These are phyloP conservation scores for Sungouiozyma ichnusensis DNA, from an alignment of 805 yeast genomes.

Conservation along the genomic window DNA sequence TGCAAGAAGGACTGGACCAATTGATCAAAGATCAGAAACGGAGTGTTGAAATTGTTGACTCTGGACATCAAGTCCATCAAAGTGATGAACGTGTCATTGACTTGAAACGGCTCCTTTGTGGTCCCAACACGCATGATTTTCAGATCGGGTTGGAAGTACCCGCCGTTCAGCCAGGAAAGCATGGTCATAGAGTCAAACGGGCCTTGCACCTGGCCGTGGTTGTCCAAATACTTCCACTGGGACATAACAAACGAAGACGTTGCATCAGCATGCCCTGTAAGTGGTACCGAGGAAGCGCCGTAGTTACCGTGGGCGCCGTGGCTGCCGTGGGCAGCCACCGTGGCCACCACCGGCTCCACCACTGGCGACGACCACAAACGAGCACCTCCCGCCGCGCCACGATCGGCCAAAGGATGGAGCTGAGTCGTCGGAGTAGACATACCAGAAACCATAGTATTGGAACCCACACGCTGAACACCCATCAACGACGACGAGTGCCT, in stretches of 20 bases:
- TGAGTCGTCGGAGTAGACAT: neutral
- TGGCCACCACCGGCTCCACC: neutral
- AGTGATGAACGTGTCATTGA: constrained; percentile 18
- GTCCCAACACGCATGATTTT: constrained; percentile 40
- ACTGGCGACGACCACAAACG: neutral
- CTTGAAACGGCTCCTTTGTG: constrained; percentile 20
- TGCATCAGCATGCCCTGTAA: constrained; percentile 1
- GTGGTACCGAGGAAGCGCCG: neutral
- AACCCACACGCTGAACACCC: neutral
- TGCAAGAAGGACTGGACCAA: constrained; percentile 1
- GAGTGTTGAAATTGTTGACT: constrained; percentile 20
- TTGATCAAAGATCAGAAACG: constrained; percentile 19
- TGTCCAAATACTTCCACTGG: constrained; percentile 69
- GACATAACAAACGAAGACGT: constrained; percentile 30
- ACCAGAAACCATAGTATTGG: neutral
- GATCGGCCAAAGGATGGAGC: neutral
- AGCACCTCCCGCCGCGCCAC: neutral
- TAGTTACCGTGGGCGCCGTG: neutral
- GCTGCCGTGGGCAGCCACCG: neutral
- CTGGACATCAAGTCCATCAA: constrained; percentile 16
- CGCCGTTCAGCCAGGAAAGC: constrained; percentile 68
- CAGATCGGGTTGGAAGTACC: constrained; percentile 49
- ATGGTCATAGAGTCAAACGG: constrained; percentile 67
- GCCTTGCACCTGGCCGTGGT: constrained; percentile 66
- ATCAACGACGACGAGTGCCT: neutral